Evolutionary conservation across 305 asterid species (phyloP).

Genomic region (Fraxinus albicans): DNA sequence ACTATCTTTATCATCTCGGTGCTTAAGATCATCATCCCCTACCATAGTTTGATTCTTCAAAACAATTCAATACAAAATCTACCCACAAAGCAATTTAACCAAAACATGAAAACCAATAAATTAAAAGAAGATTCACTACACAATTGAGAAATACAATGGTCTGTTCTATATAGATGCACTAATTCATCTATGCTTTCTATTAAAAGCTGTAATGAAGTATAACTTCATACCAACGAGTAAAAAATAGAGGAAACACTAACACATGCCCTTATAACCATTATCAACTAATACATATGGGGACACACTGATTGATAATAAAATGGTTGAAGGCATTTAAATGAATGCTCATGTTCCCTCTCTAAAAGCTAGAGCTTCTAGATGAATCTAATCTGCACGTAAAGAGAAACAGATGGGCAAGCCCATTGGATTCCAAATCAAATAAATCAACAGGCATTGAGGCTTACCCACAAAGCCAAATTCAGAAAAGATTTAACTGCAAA

Average conservation of each 20-base stretch:
- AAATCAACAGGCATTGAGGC: not conserved
- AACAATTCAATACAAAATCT: not conserved
- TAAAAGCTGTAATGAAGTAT: not conserved
- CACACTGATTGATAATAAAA: not conserved
- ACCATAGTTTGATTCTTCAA: not conserved
- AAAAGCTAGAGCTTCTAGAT: not conserved
- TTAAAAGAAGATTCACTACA: not conserved
- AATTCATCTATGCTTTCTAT: not conserved
- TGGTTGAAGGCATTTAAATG: not conserved
- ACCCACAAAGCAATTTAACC: not conserved
- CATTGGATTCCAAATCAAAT: not conserved
- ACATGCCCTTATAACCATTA: not conserved
- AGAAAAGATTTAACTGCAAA: not conserved
- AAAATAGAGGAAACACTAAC: not conserved
- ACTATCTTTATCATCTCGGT: not conserved
- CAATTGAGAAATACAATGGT: not conserved
- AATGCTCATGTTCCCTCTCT: not conserved
- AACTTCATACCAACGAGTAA: not conserved
- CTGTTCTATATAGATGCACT: not conserved
- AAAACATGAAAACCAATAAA: not conserved
- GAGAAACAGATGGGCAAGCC: not conserved
- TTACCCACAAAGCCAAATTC: not conserved
- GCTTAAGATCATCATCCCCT: not conserved
- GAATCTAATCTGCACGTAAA: not conserved
- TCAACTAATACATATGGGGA: not conserved